phyloP scores from a whole-genome alignment of 805 yeast species.

The Candida saitoana region DNA sequence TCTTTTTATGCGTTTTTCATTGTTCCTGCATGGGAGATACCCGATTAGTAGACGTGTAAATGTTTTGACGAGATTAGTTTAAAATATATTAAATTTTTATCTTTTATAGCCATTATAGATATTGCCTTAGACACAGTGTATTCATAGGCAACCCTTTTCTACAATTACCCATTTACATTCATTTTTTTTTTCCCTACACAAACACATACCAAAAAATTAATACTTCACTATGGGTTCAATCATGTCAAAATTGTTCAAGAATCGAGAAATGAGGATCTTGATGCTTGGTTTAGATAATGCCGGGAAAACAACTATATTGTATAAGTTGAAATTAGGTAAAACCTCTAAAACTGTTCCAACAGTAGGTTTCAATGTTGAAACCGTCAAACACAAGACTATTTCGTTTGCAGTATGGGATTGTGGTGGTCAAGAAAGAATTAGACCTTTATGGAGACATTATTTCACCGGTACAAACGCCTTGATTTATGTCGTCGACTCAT shows the following conservation, averaged over 20 bases:
- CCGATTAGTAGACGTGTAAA: background rate
- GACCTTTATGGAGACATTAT: slow-evolving; percentile 94
- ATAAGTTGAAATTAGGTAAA: slow-evolving; percentile 74
- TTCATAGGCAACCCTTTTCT: too few species aligned
- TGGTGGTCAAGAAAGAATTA: slow-evolving; percentile 90
- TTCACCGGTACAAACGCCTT: slow-evolving; percentile 90
- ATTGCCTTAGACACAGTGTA: background rate
- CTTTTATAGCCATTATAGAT: background rate
- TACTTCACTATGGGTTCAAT: slow-evolving; percentile 4
- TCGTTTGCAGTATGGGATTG: slow-evolving; percentile 91
- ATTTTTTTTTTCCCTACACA: background rate
- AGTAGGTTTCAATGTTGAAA: slow-evolving; percentile 90
- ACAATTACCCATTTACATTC: background rate
- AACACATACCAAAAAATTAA: background rate
- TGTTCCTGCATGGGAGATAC: background rate
- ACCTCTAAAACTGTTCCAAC: slow-evolving; percentile 83
- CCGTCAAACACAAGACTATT: slow-evolving; percentile 75
- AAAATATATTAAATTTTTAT: too few species aligned
- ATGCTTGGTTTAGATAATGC: slow-evolving; percentile 94
- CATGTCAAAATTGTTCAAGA: slow-evolving; percentile 46
- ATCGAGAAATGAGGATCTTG: slow-evolving; percentile 93
- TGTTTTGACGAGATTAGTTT: background rate
- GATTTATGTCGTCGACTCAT: slow-evolving; percentile 84
- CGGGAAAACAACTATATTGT: slow-evolving; percentile 85
- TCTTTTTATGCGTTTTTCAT: too few species aligned